phyloP scores from a whole-genome alignment of 2,329 filamentous ascomycete species.

The Aureobasidium sp. region DNA sequence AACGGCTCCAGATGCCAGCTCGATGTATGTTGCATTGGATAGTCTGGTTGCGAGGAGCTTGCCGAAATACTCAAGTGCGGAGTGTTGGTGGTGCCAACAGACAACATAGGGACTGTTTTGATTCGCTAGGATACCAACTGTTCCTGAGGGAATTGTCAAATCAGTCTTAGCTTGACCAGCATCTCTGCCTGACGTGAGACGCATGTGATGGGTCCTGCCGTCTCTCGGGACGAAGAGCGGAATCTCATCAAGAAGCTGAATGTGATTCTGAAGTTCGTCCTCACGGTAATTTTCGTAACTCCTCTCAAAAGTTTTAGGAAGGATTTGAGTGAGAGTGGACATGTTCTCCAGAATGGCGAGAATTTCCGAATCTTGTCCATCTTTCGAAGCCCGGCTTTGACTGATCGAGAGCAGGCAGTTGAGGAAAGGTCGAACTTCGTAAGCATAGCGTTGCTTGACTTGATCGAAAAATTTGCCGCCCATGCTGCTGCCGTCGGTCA shows the following conservation, averaged over 20 bases:
- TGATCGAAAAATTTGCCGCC: slow-evolving; percentile 48
- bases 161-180: slow-evolving; percentile 24
- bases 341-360: slow-evolving; percentile 60
- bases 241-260: slow-evolving; percentile 57
- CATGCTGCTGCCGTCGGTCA: slow-evolving; percentile 9
- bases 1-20: slow-evolving; percentile 40
- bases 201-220: neutral
- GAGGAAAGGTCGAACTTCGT: slow-evolving; percentile 73
- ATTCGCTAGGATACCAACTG: slow-evolving; percentile 63
- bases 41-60: slow-evolving; percentile 63
- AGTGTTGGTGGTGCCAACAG: slow-evolving; percentile 67
- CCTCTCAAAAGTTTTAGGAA: slow-evolving; percentile 59
- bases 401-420: slow-evolving; percentile 60
- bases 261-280: slow-evolving; percentile 75
- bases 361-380: slow-evolving; percentile 38
- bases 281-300: slow-evolving; percentile 73
- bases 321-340: slow-evolving; percentile 64
- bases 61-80: slow-evolving; percentile 69
- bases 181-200: neutral
- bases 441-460: slow-evolving; percentile 71
- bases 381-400: slow-evolving; percentile 32
- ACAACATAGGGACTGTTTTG: slow-evolving; percentile 69
- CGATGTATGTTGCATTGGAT: slow-evolving; percentile 42
- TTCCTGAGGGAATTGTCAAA: slow-evolving; percentile 58
- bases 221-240: slow-evolving; percentile 50